Evolutionary conservation across 2,329 filamentous ascomycete species (phyloP).

Genomic region (Talaromyces sp.): DNA sequence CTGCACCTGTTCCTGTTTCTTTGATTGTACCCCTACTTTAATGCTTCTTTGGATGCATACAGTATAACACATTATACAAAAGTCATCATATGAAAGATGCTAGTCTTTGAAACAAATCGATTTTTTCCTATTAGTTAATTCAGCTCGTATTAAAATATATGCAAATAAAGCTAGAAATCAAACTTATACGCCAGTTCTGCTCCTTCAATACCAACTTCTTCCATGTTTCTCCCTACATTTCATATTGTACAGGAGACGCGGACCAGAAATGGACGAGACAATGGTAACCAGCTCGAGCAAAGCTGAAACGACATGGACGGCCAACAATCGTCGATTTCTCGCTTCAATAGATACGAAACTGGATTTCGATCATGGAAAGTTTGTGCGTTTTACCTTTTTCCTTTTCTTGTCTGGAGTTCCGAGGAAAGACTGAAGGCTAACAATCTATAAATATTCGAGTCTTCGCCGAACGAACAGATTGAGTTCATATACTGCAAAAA

Average conservation of each 20-base stretch:
- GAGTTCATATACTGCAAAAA: neutral
- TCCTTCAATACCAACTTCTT: neutral
- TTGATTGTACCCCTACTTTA: neutral
- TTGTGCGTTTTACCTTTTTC: neutral
- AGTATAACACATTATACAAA: no score
- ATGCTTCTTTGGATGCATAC: no score
- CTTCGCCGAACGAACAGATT: neutral
- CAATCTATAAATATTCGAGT: neutral
- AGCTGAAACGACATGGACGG: neutral
- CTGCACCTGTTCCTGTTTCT: neutral
- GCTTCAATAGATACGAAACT: neutral
- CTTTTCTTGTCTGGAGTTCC: neutral
- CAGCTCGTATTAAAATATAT: no score
- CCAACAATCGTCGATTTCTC: neutral
- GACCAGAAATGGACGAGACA: neutral
- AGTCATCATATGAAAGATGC: no score
- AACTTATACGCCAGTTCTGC: neutral
- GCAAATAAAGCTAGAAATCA: no score
- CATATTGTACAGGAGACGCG: neutral
- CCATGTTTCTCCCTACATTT: neutral
- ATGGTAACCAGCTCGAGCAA: neutral
- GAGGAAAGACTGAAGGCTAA: slow-evolving; percentile 1
- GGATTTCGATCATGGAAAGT: neutral
- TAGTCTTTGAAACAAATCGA: no score
- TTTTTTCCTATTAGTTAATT: no score